Evolutionary conservation across 805 yeast genomes (phyloP).

Genomic region (Ogataea dorogensis): DNA sequence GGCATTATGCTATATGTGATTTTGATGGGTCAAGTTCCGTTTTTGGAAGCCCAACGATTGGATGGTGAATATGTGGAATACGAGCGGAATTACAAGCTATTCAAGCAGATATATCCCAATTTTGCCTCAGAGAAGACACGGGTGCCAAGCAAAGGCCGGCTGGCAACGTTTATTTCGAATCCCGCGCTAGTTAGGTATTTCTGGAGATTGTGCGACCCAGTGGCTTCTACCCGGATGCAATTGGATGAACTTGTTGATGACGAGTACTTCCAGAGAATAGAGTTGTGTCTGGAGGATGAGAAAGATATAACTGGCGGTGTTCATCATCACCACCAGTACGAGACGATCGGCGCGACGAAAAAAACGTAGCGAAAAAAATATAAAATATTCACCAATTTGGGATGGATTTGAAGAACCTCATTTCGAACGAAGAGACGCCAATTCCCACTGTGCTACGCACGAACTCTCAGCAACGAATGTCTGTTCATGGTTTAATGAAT

Average conservation of each 20-base stretch:
- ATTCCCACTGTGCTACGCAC: constrained; percentile 11
- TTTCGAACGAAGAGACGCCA: constrained; percentile 28
- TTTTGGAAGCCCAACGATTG: constrained; percentile 44
- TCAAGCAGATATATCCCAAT: constrained; percentile 44
- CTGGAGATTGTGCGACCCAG: constrained; percentile 73
- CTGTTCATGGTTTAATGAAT: constrained; percentile 35
- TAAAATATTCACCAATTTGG: not conserved
- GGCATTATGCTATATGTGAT: constrained; percentile 67
- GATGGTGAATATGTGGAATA: constrained; percentile 59
- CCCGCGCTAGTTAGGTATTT: constrained; percentile 31
- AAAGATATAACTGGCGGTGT: too few species aligned
- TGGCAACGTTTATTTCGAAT: constrained; percentile 23
- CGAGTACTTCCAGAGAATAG: constrained; percentile 60
- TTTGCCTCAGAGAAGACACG: constrained; percentile 52
- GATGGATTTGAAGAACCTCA: constrained; percentile 34
- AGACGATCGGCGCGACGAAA: constrained; percentile 13
- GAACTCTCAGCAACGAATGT: constrained; percentile 29
- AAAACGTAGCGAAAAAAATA: not conserved
- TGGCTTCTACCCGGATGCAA: constrained; percentile 50
- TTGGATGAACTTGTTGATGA: constrained; percentile 55
- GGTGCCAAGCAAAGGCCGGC: constrained; percentile 46
- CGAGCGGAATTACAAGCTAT: constrained; percentile 32
- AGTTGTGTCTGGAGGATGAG: constrained; percentile 56
- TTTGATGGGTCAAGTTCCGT: constrained; percentile 59
- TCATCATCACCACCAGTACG: constrained; percentile 2